These are phyloP conservation scores for Candida yuanshanica DNA, from an alignment of 805 yeast genomes.

Conservation along the genomic window DNA sequence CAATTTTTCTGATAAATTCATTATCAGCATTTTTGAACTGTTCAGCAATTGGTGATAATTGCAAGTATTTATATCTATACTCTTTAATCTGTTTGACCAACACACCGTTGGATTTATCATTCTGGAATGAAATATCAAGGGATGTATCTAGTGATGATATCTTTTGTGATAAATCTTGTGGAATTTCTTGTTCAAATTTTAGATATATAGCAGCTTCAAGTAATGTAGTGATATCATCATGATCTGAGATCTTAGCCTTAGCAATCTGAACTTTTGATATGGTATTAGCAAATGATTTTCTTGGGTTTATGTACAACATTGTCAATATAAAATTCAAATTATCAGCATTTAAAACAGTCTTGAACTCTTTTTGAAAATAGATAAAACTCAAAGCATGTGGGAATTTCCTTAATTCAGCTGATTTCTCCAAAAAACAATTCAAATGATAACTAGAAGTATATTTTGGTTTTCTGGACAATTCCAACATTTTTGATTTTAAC, in stretches of 20 bases:
- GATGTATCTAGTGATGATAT: slow-evolving; percentile 1
- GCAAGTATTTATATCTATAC: slow-evolving; percentile 20
- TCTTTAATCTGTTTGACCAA: slow-evolving; percentile 7
- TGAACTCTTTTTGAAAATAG: slow-evolving; percentile 13
- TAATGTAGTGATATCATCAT: slow-evolving; percentile 12
- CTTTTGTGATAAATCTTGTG: slow-evolving; percentile 7
- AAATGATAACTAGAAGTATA: slow-evolving; percentile 17
- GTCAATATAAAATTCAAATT: slow-evolving; percentile 18
- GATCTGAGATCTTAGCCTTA: slow-evolving; percentile 4
- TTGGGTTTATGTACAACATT: slow-evolving; percentile 19
- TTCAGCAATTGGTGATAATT: slow-evolving; percentile 17
- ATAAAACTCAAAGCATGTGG: slow-evolving; percentile 19
- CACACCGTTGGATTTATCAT: slow-evolving; percentile 2
- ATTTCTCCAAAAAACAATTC: slow-evolving; percentile 16
- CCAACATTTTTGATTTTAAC: slow-evolving; percentile 11
- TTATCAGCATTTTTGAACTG: slow-evolving; percentile 4
- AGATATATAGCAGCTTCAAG: slow-evolving; percentile 14
- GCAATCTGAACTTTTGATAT: slow-evolving; percentile 13
- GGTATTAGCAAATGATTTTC: slow-evolving; percentile 11
- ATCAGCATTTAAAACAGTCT: slow-evolving; percentile 6
- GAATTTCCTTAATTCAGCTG: slow-evolving; percentile 17
- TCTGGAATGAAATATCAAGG: not conserved
- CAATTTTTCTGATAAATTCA: not conserved
- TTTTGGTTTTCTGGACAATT: slow-evolving; percentile 17
- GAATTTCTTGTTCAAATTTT: slow-evolving; percentile 9